Conservation (phyloP, 768 basidiomycete species). For the Austroboletus eburneus region DNA sequence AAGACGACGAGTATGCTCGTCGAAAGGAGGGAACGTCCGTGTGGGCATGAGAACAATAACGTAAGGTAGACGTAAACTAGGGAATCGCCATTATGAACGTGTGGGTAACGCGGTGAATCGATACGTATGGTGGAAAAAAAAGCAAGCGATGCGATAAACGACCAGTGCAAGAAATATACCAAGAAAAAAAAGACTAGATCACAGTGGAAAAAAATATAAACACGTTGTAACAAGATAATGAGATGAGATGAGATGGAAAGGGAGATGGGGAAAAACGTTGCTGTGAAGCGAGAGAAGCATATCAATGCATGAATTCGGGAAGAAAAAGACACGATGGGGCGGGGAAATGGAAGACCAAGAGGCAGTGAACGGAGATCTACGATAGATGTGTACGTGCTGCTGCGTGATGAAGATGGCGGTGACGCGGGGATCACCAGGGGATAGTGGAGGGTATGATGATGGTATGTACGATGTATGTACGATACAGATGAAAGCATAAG, state of each 20-base stretch:
- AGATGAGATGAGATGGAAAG: neutral
- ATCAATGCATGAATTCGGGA: neutral
- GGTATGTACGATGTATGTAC: conserved; percentile 9
- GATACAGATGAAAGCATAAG: conserved; percentile 6
- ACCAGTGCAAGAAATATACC: neutral
- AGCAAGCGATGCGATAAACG: neutral
- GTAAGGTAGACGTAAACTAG: neutral
- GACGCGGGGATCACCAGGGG: conserved; percentile 7
- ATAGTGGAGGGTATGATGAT: neutral
- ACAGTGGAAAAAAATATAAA: too few relatives aligned
- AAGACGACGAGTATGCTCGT: too few relatives aligned
- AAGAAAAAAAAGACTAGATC: too few relatives aligned
- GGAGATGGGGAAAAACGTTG: neutral
- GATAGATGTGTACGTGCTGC: conserved; percentile 11
- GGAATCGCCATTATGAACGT: neutral
- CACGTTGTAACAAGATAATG: neutral
- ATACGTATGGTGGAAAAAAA: too few relatives aligned
- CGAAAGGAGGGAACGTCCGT: too few relatives aligned
- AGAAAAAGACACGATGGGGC: neutral
- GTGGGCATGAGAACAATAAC: neutral
- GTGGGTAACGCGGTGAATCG: too few relatives aligned
- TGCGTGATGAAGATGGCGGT: neutral
- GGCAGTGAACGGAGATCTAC: conserved; percentile 16
- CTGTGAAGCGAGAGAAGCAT: neutral
- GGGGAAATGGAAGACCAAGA: conserved; percentile 9